Base-by-base conservation (phyloP, 768 basidiomycete species). In the Rhodotorula diobovata region DNA sequence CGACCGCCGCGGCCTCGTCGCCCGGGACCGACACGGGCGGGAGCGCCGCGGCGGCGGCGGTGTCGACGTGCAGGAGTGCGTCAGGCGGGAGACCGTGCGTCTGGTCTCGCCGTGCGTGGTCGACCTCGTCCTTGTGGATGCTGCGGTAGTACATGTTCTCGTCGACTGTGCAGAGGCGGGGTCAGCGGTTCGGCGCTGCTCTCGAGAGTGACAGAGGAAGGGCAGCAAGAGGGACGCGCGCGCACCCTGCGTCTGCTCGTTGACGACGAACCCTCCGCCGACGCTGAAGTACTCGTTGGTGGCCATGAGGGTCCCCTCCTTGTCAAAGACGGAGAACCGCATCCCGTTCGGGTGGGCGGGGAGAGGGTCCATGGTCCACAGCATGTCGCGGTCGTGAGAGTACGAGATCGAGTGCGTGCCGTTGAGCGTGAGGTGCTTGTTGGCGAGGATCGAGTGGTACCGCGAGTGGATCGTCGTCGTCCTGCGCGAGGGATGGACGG, bases 91-190 rank as follows among this genome's bases (percentile, higher is more conserved):
- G 34, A 12, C 76, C 79, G 60, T 79, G 79, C 16, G 74, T 68
- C 53, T 80, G 77, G 35, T 80, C 76, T 25, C 78, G 82, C 48
- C 94, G 85, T 45, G 92, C 88, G 25, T 86, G 87, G 68, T 92
- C 90, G 9, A 93, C 93, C 18, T 82, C 83, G 63, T 83, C 83
- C 81, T 94, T 93, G 80, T 93, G 87, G 37, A 94, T 90, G 28
- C 90, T 87, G 80, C 91, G 92, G 84, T 96, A 97, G 79, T 91
- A 97, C 71, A 96, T 79, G 78, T 97, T 97, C 82, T 97, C 94
- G 76, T 71, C 72, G 46, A 75, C 71, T 72, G 35, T 41, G 39
- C n/a, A n/a, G n/a, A n/a, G n/a, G n/a, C n/a, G n/a, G n/a, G n/a
- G n/a, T n/a, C n/a, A n/a, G n/a, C n/a, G n/a, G n/a, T n/a, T n/a